Conservation (phyloP, 257 asterid species). For the Jasminum sambac region DNA sequence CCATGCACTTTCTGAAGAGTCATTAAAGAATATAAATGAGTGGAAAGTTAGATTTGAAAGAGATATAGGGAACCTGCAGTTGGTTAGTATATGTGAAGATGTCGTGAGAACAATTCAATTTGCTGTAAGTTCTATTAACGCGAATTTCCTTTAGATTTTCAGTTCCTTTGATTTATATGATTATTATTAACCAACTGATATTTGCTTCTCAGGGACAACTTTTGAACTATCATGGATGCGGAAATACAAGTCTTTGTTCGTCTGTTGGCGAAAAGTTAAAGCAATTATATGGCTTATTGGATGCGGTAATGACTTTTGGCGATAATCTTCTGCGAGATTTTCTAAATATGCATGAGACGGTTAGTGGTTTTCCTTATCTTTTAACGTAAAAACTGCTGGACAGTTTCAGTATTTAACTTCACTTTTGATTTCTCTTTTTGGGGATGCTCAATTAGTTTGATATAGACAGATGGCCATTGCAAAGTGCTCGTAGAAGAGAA, state of each 20-base stretch:
- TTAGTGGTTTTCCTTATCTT: constrained; percentile 31
- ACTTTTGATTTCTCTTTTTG: background rate
- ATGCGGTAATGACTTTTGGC: constrained; percentile 54
- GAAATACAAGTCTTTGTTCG: constrained; percentile 29
- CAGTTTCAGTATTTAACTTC: background rate
- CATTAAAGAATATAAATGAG: constrained; percentile 40
- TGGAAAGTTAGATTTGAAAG: constrained; percentile 64
- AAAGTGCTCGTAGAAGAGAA: background rate
- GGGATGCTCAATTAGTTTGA: background rate
- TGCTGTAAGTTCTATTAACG: constrained; percentile 54
- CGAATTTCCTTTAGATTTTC: constrained; percentile 15
- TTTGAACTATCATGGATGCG: constrained; percentile 39
- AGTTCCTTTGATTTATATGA: background rate
- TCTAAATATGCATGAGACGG: constrained; percentile 66
- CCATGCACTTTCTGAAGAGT: constrained; percentile 39
- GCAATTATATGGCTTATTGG: constrained; percentile 47
- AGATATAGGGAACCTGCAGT: constrained; percentile 49
- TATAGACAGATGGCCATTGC: background rate
- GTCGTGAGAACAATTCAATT: constrained; percentile 44
- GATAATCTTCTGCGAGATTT: constrained; percentile 71
- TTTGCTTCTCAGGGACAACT: constrained; percentile 58
- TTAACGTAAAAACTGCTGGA: background rate
- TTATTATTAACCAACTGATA: constrained; percentile 15
- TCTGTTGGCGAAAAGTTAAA: constrained; percentile 45
- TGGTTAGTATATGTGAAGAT: constrained; percentile 52